A percentile compares a stretch with the other conserved stretches of the same genome.
Evolutionary conservation across 2,329 filamentous ascomycete species (phyloP).

Genomic region (Chaetoscypha palmicola): DNA sequence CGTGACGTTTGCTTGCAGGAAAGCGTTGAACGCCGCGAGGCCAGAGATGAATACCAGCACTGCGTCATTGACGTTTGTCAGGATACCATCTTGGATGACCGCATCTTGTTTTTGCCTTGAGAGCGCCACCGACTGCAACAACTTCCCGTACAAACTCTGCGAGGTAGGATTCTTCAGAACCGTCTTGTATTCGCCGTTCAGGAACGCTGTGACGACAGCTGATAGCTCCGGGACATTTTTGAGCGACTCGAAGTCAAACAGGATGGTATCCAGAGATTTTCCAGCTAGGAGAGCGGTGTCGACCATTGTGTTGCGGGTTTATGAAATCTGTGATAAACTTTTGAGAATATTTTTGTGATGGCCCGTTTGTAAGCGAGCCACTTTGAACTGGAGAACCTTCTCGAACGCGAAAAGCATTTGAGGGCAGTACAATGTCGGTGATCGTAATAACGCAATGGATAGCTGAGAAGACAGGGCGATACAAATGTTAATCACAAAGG

Average conservation of each 20-base stretch:
- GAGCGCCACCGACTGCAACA: slow-evolving; percentile 17
- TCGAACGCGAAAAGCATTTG: too few relatives aligned
- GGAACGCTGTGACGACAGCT: slow-evolving; percentile 21
- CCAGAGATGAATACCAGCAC: slow-evolving; percentile 39
- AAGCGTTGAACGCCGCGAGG: slow-evolving; percentile 65
- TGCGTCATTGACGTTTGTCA: slow-evolving; percentile 11
- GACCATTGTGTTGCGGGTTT: too few relatives aligned
- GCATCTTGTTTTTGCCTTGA: slow-evolving; percentile 14
- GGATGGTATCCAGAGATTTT: slow-evolving; percentile 21
- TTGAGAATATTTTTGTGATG: too few relatives aligned
- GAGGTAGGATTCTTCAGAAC: slow-evolving; percentile 25
- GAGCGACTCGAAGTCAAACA: slow-evolving; percentile 25
- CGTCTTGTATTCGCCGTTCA: slow-evolving; percentile 28
- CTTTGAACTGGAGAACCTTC: too few relatives aligned
- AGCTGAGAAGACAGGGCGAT: too few relatives aligned
- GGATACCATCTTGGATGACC: slow-evolving; percentile 13
- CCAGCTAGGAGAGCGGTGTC: too few relatives aligned
- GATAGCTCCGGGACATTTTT: slow-evolving; percentile 22
- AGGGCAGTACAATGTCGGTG: too few relatives aligned
- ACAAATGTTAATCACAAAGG: too few relatives aligned
- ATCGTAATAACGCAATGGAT: too few relatives aligned
- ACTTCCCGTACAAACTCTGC: slow-evolving; percentile 22
- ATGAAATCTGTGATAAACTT: too few relatives aligned
- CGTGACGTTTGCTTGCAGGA: slow-evolving; percentile 81
- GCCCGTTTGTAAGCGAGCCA: too few relatives aligned